A percentile compares a stretch with the other conserved stretches of the same genome.
Evolutionary conservation across 2,329 filamentous ascomycete genomes (phyloP).

Genomic region (Sclerotinia minor): DNA sequence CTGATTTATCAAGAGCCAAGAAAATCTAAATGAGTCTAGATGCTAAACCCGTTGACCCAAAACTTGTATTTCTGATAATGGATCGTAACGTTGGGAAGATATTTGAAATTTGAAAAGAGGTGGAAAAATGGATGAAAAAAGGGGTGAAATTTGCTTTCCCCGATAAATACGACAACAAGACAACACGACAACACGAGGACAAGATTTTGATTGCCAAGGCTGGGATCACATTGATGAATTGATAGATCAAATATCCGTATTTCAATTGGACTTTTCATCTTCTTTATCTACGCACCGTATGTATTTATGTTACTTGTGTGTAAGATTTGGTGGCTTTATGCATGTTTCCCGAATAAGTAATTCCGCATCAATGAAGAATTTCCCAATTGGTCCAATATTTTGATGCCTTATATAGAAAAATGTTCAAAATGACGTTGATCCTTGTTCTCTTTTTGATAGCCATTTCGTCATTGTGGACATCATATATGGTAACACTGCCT

Average conservation of each 20-base stretch:
- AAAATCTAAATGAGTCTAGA: slow-evolving; percentile 2
- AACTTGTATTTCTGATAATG: background rate
- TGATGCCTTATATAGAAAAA: background rate
- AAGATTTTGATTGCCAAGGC: background rate
- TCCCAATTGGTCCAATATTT: background rate
- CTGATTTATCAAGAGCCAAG: background rate
- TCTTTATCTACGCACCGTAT: background rate
- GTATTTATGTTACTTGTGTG: background rate
- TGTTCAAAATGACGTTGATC: slow-evolving; percentile 7
- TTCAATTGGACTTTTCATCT: no score
- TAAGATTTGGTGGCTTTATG: background rate
- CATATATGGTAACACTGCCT: slow-evolving; percentile 7
- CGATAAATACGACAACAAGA: no score
- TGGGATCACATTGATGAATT: background rate
- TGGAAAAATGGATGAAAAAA: no score
- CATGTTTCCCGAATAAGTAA: background rate
- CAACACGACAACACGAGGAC: background rate
- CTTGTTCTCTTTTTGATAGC: background rate
- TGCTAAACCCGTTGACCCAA: background rate
- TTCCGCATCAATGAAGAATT: no score
- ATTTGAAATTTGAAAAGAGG: background rate
- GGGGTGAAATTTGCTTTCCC: background rate
- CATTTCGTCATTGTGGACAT: slow-evolving; percentile 18
- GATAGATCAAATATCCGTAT: background rate
- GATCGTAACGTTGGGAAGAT: background rate